These are phyloP conservation scores for Cyclotella sp. DNA, from an alignment of 108 stramenopile genomes.

Conservation along the genomic window DNA sequence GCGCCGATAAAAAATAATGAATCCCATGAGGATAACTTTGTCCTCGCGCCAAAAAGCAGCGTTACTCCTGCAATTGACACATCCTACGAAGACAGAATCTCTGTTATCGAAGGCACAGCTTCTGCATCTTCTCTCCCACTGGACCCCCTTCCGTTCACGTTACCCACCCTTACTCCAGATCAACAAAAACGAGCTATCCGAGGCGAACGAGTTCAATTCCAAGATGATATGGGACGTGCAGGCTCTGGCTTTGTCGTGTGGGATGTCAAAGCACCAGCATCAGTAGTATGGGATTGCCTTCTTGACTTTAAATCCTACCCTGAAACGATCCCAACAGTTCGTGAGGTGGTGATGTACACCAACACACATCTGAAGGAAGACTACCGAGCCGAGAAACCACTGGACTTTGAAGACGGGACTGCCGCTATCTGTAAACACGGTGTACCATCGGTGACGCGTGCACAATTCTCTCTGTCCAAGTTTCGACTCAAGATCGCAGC, in stretches of 20 bases:
- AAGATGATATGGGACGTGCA: conserved; percentile 86
- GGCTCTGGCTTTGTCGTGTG: conserved; percentile 87
- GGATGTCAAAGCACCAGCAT: conserved; percentile 81
- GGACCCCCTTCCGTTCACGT: conserved; percentile 73
- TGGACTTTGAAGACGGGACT: conserved; percentile 66
- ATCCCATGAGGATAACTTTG: too few species aligned
- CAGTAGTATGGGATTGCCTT: conserved; percentile 86
- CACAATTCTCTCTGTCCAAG: conserved; percentile 77
- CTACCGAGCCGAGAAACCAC: conserved; percentile 70
- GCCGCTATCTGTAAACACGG: conserved; percentile 75
- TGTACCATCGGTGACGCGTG: conserved; percentile 78
- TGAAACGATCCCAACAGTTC: conserved; percentile 81
- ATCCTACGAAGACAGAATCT: conserved; percentile 54
- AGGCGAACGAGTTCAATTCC: conserved; percentile 83
- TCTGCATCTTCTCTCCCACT: conserved; percentile 49
- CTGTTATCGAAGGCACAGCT: conserved; percentile 53
- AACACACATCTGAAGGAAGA: conserved; percentile 72
- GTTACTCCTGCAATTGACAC: conserved; percentile 11
- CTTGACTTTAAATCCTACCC: conserved; percentile 90
- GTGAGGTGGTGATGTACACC: conserved; percentile 82
- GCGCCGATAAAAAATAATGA: too few species aligned
- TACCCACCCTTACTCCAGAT: conserved; percentile 62
- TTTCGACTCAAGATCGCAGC: conserved; percentile 90
- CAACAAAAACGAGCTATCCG: conserved; percentile 53
- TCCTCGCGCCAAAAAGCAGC: too few species aligned